These are phyloP conservation scores for Sesbania bispinosa DNA, from an alignment of 306 rosid species.

Conservation along the genomic window DNA sequence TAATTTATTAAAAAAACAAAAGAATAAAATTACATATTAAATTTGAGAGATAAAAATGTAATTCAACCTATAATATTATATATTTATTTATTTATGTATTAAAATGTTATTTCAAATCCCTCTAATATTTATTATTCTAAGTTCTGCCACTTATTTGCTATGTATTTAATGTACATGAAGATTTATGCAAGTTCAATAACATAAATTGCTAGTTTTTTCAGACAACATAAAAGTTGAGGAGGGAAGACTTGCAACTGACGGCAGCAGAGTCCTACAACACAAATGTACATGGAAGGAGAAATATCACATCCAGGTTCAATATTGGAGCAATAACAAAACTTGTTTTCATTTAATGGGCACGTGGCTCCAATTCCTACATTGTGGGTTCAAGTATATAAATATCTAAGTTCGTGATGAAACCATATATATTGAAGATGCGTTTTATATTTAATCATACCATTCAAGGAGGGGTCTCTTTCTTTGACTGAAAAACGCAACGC, in stretches of 20 bases:
- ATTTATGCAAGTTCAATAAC: neutral
- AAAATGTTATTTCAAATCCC: too few species aligned
- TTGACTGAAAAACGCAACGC: conserved; percentile 10
- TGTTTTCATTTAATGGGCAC: conserved; percentile 24
- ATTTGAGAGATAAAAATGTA: too few species aligned
- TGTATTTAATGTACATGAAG: neutral
- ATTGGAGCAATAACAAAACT: conserved; percentile 1
- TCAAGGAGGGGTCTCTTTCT: conserved; percentile 20
- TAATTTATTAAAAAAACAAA: too few species aligned
- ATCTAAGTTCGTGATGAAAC: neutral
- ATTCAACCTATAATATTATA: too few species aligned
- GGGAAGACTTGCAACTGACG: neutral
- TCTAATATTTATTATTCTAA: too few species aligned
- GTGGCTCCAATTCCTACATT: conserved; percentile 26
- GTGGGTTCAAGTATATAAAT: conserved; percentile 24
- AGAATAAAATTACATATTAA: too few species aligned
- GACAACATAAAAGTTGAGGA: neutral
- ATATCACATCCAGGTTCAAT: neutral
- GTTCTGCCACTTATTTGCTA: too few species aligned
- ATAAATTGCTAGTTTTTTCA: neutral
- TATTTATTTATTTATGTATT: too few species aligned
- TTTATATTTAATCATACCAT: neutral
- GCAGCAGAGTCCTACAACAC: neutral
- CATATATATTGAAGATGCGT: neutral
- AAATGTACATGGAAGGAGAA: neutral